A percentile compares a stretch with the other conserved stretches of the same genome.
These are phyloP conservation scores for Cordyceps cicadae DNA, from an alignment of 2,329 filamentous ascomycete genomes.

Conservation along the genomic window DNA sequence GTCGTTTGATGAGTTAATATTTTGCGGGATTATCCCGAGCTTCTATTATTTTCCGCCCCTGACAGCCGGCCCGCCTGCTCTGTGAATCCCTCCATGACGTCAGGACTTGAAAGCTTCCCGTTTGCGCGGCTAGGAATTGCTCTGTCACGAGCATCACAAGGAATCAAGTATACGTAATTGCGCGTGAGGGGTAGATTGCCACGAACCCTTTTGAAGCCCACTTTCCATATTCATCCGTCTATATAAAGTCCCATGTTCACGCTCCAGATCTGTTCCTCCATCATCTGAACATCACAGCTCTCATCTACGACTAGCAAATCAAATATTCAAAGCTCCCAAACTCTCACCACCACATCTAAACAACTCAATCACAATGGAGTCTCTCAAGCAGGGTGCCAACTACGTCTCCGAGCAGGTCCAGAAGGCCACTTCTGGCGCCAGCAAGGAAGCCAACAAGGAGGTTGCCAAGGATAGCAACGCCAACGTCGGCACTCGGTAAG, in stretches of 20 bases:
- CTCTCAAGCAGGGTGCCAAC: constrained; percentile 55
- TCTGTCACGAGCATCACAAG: constrained; percentile 7
- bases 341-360: background rate
- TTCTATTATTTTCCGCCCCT: background rate
- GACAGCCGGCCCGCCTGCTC: background rate
- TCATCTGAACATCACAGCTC: background rate
- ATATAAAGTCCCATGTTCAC: constrained; percentile 10
- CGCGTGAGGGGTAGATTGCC: constrained; percentile 6
- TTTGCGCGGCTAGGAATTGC: constrained; percentile 4
- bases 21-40: background rate
- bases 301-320: constrained; percentile 6
- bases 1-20: background rate
- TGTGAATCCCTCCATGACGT: background rate
- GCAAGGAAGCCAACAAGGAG: constrained; percentile 64
- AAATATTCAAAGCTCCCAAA: constrained; percentile 6
- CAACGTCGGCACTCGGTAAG: constrained; percentile 44
- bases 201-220: constrained; percentile 6
- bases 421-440: constrained; percentile 45
- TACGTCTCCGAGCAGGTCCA: constrained; percentile 56
- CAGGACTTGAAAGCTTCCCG: constrained; percentile 1
- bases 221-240: background rate
- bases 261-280: constrained; percentile 17
- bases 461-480: constrained; percentile 55
- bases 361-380: constrained; percentile 35
- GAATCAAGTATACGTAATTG: constrained; percentile 3